Evolutionary conservation across 352 stramenopile genomes (phyloP).

Genomic region (Thalassiosira mediterranea): DNA sequence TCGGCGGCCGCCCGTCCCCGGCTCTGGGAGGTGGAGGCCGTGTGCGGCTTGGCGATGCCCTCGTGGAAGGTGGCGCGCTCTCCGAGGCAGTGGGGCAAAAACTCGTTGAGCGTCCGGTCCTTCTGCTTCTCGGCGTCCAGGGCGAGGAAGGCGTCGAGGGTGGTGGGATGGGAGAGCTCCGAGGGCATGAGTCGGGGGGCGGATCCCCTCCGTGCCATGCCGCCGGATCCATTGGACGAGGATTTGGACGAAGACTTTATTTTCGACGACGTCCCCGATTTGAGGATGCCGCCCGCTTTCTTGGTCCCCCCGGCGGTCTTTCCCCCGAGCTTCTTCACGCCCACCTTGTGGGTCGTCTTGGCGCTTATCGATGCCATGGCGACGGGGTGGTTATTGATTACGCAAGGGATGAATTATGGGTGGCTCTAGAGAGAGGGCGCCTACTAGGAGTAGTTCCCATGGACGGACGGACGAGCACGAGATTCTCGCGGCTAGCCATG

Average conservation of each 20-base stretch:
- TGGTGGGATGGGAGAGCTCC: conserved; percentile 44
- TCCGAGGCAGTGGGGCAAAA: conserved; percentile 64
- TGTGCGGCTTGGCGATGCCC: conserved; percentile 52
- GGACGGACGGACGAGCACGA: too few species aligned
- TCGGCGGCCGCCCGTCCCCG: conserved; percentile 69
- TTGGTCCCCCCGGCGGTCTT: conserved; percentile 15
- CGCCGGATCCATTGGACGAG: conserved; percentile 1
- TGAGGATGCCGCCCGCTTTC: conserved; percentile 25
- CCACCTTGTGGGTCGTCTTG: conserved; percentile 63
- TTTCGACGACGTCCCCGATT: conserved; percentile 35
- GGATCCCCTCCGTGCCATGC: conserved; percentile 37
- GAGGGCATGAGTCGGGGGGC: conserved; percentile 61
- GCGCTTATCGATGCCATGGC: conserved; percentile 71
- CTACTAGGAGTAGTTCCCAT: too few species aligned
- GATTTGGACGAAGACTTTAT: conserved; percentile 25
- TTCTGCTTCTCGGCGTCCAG: conserved; percentile 51
- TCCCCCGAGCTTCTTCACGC: conserved; percentile 45
- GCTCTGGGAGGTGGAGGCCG: conserved; percentile 63
- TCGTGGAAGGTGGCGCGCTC: conserved; percentile 56
- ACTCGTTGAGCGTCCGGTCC: conserved; percentile 53
- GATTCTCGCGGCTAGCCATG: too few species aligned
- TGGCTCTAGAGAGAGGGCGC: too few species aligned
- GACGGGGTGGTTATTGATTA: too few species aligned
- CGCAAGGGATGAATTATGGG: too few species aligned
- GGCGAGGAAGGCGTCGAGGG: conserved; percentile 48